Percentiles rank a stretch among this genome's conserved stretches.
Conservation (phyloP, 2,329 filamentous ascomycete species). For the Remersonia thermophila region DNA sequence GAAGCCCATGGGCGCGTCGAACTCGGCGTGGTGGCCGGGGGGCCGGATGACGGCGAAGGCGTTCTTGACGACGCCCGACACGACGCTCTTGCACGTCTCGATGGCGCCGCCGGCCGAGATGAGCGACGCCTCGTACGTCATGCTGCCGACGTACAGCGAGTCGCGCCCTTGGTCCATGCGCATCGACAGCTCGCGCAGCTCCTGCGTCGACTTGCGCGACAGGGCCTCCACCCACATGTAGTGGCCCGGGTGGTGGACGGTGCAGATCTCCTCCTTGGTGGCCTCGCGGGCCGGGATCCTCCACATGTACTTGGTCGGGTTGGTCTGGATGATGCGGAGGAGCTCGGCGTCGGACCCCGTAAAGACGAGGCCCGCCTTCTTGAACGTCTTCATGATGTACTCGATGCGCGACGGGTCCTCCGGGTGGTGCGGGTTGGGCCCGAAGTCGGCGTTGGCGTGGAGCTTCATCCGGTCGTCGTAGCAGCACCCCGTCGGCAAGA, state of each 20-base stretch:
- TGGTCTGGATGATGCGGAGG: slow-evolving; percentile 36
- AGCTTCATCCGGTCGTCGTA: slow-evolving; percentile 96
- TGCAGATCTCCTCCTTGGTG: slow-evolving; percentile 64
- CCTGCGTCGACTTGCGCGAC: slow-evolving; percentile 41
- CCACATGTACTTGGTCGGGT: slow-evolving; percentile 53
- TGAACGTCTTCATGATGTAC: slow-evolving; percentile 83
- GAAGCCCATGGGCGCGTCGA: slow-evolving; percentile 77
- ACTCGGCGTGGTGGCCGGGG: slow-evolving; percentile 90
- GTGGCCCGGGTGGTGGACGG: slow-evolving; percentile 67
- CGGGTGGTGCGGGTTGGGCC: slow-evolving; percentile 68
- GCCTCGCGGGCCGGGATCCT: slow-evolving; percentile 71
- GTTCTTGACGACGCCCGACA: slow-evolving; percentile 74
- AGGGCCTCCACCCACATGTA: slow-evolving; percentile 62
- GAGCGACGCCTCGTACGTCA: slow-evolving; percentile 69
- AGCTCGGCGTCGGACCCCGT: slow-evolving; percentile 44
- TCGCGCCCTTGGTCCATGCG: slow-evolving; percentile 52
- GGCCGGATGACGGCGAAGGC: slow-evolving; percentile 91
- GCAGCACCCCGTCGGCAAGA: slow-evolving; percentile 62
- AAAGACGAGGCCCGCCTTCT: slow-evolving; percentile 65
- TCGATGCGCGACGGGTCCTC: slow-evolving; percentile 90
- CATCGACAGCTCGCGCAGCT: slow-evolving; percentile 56
- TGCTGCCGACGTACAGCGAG: slow-evolving; percentile 71
- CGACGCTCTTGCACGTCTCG: slow-evolving; percentile 88
- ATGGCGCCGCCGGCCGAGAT: slow-evolving; percentile 88
- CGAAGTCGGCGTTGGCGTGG: slow-evolving; percentile 74